phyloP scores from a whole-genome alignment of 257 asterid species.

The Ocimum tenuiflorum region DNA sequence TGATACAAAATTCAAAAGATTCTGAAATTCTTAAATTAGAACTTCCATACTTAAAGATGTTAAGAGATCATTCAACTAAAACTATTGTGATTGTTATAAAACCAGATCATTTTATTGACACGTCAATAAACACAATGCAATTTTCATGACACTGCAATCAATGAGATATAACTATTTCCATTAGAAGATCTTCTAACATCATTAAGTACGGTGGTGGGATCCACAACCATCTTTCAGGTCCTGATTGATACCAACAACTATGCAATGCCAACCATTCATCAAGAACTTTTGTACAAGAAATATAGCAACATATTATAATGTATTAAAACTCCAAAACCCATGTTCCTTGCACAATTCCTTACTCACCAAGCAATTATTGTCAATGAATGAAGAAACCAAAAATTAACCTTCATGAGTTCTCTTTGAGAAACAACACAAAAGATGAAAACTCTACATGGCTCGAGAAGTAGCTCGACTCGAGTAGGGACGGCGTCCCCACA shows the following conservation, averaged over 20 bases:
- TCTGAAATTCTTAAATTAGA: no score
- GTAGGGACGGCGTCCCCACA: neutral
- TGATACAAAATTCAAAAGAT: no score
- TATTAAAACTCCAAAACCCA: neutral
- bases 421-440: constrained; percentile 1
- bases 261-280: neutral
- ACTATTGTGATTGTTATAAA: no score
- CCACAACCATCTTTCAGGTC: no score
- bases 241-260: neutral
- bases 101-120: no score
- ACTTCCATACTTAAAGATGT: no score
- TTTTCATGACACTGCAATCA: no score
- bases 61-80: no score
- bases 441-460: constrained; percentile 14
- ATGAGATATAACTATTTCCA: no score
- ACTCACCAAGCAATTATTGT: constrained; percentile 17
- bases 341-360: neutral
- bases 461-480: neutral
- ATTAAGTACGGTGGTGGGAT: no score
- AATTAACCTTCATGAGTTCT: constrained; percentile 4
- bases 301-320: constrained; percentile 9
- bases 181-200: no score
- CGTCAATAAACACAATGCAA: no score
- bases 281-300: constrained; percentile 12
- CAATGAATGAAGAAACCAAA: constrained; percentile 30